Evolutionary conservation across 106 monocot genomes (phyloP).

Genomic region (Phalaenopsis aphrodite): DNA sequence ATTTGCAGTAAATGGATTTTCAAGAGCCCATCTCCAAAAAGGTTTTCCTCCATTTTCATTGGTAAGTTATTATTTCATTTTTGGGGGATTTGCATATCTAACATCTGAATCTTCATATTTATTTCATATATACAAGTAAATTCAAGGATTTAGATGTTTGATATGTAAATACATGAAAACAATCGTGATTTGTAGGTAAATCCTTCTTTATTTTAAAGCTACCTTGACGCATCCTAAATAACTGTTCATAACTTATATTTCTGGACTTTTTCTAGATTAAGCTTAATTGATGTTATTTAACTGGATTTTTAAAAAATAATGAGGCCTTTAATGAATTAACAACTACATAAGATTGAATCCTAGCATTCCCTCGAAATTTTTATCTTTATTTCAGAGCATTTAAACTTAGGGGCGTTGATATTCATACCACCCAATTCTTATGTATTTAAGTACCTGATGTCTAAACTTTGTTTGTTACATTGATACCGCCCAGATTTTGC

Average conservation of each 20-base stretch:
- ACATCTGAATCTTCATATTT: background rate
- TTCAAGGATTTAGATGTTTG: no score
- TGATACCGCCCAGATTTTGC: no score
- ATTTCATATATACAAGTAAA: background rate
- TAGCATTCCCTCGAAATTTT: background rate
- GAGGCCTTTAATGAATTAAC: background rate
- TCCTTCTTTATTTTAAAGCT: no score
- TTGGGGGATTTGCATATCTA: background rate
- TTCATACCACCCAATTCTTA: no score
- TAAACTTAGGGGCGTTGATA: background rate
- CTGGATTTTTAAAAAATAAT: no score
- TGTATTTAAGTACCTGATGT: background rate
- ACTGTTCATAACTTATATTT: no score
- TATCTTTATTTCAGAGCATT: background rate
- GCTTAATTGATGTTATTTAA: no score
- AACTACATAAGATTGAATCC: background rate
- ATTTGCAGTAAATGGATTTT: slow-evolving; percentile 51
- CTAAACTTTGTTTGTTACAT: background rate
- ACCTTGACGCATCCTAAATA: no score
- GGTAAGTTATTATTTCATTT: slow-evolving; percentile 24
- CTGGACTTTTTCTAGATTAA: no score
- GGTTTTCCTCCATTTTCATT: slow-evolving; percentile 43
- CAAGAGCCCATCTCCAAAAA: slow-evolving; percentile 14
- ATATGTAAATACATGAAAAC: no score
- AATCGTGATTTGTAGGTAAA: no score